These are phyloP conservation scores for Paracorniculantispora psalliotae DNA, from an alignment of 2,329 filamentous ascomycete genomes.

Conservation along the genomic window DNA sequence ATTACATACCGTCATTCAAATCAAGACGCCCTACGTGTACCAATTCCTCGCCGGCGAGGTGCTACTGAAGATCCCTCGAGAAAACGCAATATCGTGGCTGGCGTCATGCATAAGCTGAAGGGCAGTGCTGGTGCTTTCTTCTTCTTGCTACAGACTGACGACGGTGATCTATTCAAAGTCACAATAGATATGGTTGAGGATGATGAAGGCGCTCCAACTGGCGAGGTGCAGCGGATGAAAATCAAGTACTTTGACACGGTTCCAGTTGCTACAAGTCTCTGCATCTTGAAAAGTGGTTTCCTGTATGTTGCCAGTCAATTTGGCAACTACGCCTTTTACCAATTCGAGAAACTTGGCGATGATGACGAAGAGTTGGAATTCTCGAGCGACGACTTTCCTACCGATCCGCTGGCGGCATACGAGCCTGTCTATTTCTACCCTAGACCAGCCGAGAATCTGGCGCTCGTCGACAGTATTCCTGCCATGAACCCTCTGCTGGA, in stretches of 20 bases:
- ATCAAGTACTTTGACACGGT: slow-evolving; percentile 99
- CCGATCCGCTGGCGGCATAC: slow-evolving; percentile 67
- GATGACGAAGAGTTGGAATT: slow-evolving; percentile 89
- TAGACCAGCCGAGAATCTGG: slow-evolving; percentile 73
- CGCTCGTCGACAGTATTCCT: slow-evolving; percentile 76
- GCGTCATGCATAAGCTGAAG: slow-evolving; percentile 96
- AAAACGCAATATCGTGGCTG: slow-evolving; percentile 80
- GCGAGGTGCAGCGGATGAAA: slow-evolving; percentile 76
- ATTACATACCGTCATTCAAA: slow-evolving; percentile 98
- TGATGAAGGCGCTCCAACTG: slow-evolving; percentile 68
- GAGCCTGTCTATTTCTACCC: slow-evolving; percentile 82
- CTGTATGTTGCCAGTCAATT: slow-evolving; percentile 89
- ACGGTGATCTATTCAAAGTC: slow-evolving; percentile 97
- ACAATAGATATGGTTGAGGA: slow-evolving; percentile 88
- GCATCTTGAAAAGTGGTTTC: slow-evolving; percentile 93
- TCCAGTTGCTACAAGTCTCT: slow-evolving; percentile 78
- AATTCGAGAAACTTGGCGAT: slow-evolving; percentile 94
- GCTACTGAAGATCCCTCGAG: slow-evolving; percentile 88
- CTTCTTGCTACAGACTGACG: slow-evolving; percentile 91
- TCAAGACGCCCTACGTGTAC: slow-evolving; percentile 80
- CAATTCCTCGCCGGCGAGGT: slow-evolving; percentile 81
- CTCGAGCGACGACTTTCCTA: slow-evolving; percentile 73
- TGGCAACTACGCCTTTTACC: slow-evolving; percentile 91
- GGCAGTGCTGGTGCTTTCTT: slow-evolving; percentile 82
- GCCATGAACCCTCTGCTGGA: slow-evolving; percentile 89